Percentiles rank a stretch among this genome's conserved stretches.
phyloP scores from a whole-genome alignment of 2,329 filamentous ascomycete genomes.

The Venturia carpophila region DNA sequence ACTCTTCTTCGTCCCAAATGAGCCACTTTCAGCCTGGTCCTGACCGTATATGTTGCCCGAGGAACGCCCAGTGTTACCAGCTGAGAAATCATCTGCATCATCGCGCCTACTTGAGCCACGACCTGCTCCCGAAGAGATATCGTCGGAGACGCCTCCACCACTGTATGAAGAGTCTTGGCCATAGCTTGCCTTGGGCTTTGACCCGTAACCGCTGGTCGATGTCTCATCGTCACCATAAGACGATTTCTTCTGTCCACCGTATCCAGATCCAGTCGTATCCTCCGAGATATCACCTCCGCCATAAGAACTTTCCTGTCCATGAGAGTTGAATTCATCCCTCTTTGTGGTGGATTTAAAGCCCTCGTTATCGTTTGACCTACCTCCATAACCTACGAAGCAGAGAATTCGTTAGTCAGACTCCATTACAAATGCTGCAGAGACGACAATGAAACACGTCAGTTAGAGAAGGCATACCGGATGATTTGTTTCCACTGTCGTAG shows the following conservation, averaged over 20 bases:
- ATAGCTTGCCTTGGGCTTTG: neutral
- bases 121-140: neutral
- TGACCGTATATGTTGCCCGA: neutral
- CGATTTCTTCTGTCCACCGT: constrained; percentile 5
- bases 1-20: neutral
- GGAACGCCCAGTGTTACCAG: neutral
- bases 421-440: neutral
- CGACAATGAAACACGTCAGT: neutral
- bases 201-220: neutral
- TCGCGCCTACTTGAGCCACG: neutral
- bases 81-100: neutral
- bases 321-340: neutral
- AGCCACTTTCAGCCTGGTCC: neutral
- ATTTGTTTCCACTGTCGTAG: constrained; percentile 5
- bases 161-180: neutral
- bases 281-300: neutral
- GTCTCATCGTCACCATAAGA: neutral
- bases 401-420: neutral
- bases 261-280: neutral
- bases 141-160: neutral
- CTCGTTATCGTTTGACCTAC: neutral
- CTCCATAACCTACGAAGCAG: neutral
- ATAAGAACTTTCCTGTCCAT: neutral
- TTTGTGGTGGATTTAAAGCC: neutral
- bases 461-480: constrained; percentile 6